Base-by-base conservation (phyloP, 2,329 filamentous ascomycete species). In the Microcyclosporella mali region DNA sequence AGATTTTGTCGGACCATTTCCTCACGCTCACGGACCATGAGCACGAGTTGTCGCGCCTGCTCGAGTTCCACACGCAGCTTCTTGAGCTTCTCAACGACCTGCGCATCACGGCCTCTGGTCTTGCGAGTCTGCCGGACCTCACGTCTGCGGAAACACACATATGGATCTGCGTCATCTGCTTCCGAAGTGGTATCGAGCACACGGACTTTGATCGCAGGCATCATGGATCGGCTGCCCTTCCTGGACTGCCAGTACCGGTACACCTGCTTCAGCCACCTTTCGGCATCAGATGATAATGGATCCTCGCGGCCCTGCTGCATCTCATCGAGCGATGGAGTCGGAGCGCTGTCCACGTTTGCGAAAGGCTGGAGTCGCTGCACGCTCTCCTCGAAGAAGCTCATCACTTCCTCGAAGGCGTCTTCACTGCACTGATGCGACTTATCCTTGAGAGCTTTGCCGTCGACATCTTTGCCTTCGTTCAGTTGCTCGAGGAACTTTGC, bases 81-180 rank as follows among this genome's bases (percentile, higher is more conserved):
- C 71, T 92, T 92, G 55, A 98, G 77, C 66, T 95, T 95, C 63
- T 98, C 92, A 41, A 85, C 87, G 57, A 90, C 88, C 67, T 95
- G 90, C 28, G 87, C 87, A 70, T 98, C 92, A 60, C 92, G 82
- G 55, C 87, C 88, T 60, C 92, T 79, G 29, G 92, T 98, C 70
- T 97, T 98, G 57, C 92, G 85, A 37, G 88, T 90, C 64, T 94
- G 88, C 45, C 92, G 84, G 35, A 94, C 86, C 67, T 98, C 92
- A 51, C 92, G 85, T 56, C 92, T 82, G 62, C 92, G 81, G 78
- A 98, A 98, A 69, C 92, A 98, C 59, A 98, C 89, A 69, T 95
- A 98, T 37, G 92, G 92, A 67, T 98, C 92, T 57, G 86, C 81
- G 63, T 98, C 92, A 65, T 98, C 92, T 48, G 84, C 94, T 53